phyloP scores from a whole-genome alignment of 1,139 yeast species.

The Dujonia santamariae region DNA sequence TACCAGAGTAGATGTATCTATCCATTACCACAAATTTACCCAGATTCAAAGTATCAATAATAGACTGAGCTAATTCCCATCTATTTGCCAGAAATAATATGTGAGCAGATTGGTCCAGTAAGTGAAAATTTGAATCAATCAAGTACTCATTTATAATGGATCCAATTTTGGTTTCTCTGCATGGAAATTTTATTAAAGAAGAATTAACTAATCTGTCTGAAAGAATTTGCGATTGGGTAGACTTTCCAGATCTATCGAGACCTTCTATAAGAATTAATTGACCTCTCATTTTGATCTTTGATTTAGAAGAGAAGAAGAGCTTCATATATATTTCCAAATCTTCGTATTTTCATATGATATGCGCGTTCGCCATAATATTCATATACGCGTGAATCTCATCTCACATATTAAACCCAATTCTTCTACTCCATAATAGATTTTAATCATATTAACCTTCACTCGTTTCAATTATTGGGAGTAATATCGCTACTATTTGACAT shows the following conservation, averaged over 20 bases:
- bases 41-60: slow-evolving; percentile 39
- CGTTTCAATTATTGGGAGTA: too few species aligned
- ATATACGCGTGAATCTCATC: not conserved
- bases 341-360: too few species aligned
- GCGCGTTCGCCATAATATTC: not conserved
- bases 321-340: not conserved
- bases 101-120: slow-evolving; percentile 80
- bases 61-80: slow-evolving; percentile 72
- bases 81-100: slow-evolving; percentile 88
- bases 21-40: slow-evolving; percentile 74
- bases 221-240: slow-evolving; percentile 72
- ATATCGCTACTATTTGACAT: too few species aligned
- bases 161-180: slow-evolving; percentile 81
- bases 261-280: slow-evolving; percentile 84
- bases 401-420: too few species aligned
- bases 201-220: slow-evolving; percentile 35
- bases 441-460: too few species aligned
- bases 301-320: not conserved
- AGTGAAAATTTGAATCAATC: slow-evolving; percentile 41
- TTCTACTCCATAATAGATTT: too few species aligned
- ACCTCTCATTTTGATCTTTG: slow-evolving; percentile 45
- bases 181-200: slow-evolving; percentile 74
- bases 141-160: slow-evolving; percentile 72
- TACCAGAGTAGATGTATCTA: slow-evolving; percentile 88
- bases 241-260: slow-evolving; percentile 90